phyloP scores from a whole-genome alignment of 148 eudicot genomes.

The Salicornia ramosissima region DNA sequence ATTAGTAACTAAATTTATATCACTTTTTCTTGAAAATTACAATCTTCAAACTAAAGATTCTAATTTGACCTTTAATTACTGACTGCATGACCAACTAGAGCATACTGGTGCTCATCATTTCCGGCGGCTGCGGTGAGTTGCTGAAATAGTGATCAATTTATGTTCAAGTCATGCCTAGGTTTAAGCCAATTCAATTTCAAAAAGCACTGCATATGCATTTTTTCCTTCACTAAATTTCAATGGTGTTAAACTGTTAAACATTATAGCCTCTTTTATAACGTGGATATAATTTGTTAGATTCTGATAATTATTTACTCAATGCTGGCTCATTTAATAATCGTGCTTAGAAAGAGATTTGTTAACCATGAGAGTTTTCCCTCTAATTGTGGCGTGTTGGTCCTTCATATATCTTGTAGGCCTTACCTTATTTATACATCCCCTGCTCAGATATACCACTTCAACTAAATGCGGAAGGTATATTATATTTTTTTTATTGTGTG shows the following conservation, averaged over 20 bases:
- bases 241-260: background rate
- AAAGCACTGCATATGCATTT: background rate
- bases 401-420: conserved; percentile 51
- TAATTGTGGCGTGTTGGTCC: background rate
- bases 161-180: background rate
- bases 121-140: background rate
- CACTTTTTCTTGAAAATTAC: background rate
- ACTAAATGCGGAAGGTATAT: conserved; percentile 48
- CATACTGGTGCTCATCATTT: background rate
- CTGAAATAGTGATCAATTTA: background rate
- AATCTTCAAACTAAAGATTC: background rate
- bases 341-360: background rate
- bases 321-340: background rate
- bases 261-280: background rate
- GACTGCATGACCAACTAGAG: background rate
- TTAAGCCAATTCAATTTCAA: background rate
- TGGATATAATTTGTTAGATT: background rate
- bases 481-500: background rate
- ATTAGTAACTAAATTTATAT: background rate
- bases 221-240: background rate
- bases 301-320: background rate
- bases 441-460: conserved; percentile 58
- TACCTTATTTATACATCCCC: conserved; percentile 82
- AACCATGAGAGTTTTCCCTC: background rate
- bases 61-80: background rate